Conservation (phyloP, 768 basidiomycete species). For the Panaeolus papilionaceus region DNA sequence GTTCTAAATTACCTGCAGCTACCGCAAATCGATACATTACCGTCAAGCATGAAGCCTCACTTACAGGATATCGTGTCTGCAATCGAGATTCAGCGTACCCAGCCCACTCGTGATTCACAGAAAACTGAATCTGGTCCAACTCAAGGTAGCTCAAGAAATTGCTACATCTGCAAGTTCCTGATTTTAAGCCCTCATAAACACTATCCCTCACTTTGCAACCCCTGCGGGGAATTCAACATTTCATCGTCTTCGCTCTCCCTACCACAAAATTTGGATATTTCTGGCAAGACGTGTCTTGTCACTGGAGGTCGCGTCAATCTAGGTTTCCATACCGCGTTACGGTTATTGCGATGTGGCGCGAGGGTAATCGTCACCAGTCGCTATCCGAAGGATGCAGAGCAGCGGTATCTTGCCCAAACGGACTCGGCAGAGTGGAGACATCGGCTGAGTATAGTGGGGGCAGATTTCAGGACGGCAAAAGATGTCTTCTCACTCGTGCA, state of each 20-base stretch:
- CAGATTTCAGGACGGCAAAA: conserved; percentile 39
- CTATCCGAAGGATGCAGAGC: conserved; percentile 40
- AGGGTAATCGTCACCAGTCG: conserved; percentile 37
- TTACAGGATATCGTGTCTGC: conserved; percentile 25
- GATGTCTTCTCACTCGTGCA: conserved; percentile 39
- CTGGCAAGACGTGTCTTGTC: conserved; percentile 35
- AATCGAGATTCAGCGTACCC: conserved; percentile 29
- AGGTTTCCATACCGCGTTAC: conserved; percentile 37
- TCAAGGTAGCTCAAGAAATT: conserved; percentile 14
- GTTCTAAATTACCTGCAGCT: conserved; percentile 35
- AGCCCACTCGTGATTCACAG: conserved; percentile 23
- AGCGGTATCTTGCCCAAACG: conserved; percentile 33
- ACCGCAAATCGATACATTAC: conserved; percentile 25
- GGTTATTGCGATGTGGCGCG: conserved; percentile 39
- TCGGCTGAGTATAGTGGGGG: conserved; percentile 36
- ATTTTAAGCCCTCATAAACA: conserved; percentile 28
- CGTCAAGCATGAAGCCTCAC: conserved; percentile 22
- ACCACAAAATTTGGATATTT: conserved; percentile 32
- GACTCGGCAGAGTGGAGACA: conserved; percentile 34
- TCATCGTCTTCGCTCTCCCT: conserved; percentile 34
- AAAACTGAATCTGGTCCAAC: neutral
- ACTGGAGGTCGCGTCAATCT: conserved; percentile 44
- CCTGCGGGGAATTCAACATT: conserved; percentile 38
- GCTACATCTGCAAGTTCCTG: conserved; percentile 36
- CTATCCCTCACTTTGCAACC: conserved; percentile 33